phyloP scores from a whole-genome alignment of 345 rosid genomes.

The Anastatica hierochuntica region DNA sequence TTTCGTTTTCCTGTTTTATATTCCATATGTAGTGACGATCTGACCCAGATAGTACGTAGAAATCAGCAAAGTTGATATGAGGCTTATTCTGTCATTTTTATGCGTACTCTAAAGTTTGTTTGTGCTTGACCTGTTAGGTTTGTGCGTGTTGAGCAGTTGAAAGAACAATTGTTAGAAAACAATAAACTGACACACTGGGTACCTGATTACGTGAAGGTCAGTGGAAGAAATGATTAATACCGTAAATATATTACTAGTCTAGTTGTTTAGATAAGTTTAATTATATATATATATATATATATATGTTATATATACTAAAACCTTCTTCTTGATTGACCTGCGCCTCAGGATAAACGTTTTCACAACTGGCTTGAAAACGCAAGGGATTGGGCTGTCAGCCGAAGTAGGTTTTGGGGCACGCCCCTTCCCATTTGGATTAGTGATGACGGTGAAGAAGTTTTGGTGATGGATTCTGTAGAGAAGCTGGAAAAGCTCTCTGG shows the following conservation, averaged over 20 bases:
- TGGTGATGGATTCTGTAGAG: conserved; percentile 72
- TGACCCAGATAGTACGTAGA: background rate
- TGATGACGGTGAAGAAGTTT: conserved; percentile 71
- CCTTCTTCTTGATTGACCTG: conserved; percentile 7
- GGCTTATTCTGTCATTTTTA: background rate
- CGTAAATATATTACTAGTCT: background rate
- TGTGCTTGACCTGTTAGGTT: conserved; percentile 44
- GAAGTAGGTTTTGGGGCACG: conserved; percentile 99
- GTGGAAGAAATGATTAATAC: conserved; percentile 8
- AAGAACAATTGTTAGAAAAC: conserved; percentile 70
- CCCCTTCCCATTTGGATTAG: conserved; percentile 95
- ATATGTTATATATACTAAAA: too few species aligned
- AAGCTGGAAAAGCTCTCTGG: conserved; percentile 92
- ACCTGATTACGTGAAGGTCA: conserved; percentile 96
- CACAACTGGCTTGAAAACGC: conserved; percentile 99
- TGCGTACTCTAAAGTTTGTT: conserved; percentile 7
- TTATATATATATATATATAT: background rate
- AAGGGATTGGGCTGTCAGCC: conserved; percentile 96
- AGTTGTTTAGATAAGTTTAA: conserved; percentile 1
- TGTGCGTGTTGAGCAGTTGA: conserved; percentile 76
- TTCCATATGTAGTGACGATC: background rate
- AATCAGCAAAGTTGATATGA: background rate
- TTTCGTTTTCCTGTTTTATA: conserved; percentile 1
- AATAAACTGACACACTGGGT: conserved; percentile 91
- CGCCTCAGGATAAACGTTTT: conserved; percentile 78